Evolutionary conservation across 2,329 filamentous ascomycete species (phyloP).

Genomic region (Sporothrix schenckii): DNA sequence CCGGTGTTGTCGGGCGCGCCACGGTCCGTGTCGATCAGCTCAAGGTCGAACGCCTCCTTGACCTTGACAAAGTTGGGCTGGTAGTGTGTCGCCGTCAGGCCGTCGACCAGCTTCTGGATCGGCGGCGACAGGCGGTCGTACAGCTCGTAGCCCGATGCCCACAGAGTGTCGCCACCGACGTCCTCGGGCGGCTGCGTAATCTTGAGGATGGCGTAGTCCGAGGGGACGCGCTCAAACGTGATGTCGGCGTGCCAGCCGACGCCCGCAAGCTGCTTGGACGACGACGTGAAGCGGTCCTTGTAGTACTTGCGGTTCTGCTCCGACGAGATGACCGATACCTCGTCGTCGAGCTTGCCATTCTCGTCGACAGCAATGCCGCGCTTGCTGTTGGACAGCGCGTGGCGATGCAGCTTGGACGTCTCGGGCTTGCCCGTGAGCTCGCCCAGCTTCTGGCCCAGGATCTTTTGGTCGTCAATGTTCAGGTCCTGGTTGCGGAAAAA

Average conservation of each 20-base stretch:
- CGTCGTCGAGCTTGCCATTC: conserved; percentile 51
- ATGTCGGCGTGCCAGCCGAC: conserved; percentile 54
- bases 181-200: conserved; percentile 48
- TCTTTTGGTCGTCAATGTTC: conserved; percentile 55
- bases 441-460: conserved; percentile 53
- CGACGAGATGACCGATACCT: conserved; percentile 55
- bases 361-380: conserved; percentile 50
- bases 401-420: conserved; percentile 50
- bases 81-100: conserved; percentile 41
- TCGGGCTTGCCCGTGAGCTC: conserved; percentile 51
- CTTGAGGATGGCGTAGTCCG: conserved; percentile 52
- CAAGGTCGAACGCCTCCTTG: conserved; percentile 45
- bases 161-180: conserved; percentile 58
- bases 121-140: conserved; percentile 48
- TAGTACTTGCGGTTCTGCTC: conserved; percentile 48
- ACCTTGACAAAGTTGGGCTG: conserved; percentile 42
- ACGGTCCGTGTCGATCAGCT: conserved; percentile 41
- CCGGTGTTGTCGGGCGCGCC: conserved; percentile 41
- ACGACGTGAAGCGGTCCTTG: conserved; percentile 40
- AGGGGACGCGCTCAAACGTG: conserved; percentile 52
- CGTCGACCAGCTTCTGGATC: conserved; percentile 39
- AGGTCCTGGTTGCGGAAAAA: conserved; percentile 66
- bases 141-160: conserved; percentile 68
- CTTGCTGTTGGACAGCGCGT: conserved; percentile 53
- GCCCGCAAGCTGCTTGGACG: conserved; percentile 41